These are phyloP conservation scores for Biscogniauxia sp. DNA, from an alignment of 2,329 filamentous ascomycete genomes.

Conservation along the genomic window DNA sequence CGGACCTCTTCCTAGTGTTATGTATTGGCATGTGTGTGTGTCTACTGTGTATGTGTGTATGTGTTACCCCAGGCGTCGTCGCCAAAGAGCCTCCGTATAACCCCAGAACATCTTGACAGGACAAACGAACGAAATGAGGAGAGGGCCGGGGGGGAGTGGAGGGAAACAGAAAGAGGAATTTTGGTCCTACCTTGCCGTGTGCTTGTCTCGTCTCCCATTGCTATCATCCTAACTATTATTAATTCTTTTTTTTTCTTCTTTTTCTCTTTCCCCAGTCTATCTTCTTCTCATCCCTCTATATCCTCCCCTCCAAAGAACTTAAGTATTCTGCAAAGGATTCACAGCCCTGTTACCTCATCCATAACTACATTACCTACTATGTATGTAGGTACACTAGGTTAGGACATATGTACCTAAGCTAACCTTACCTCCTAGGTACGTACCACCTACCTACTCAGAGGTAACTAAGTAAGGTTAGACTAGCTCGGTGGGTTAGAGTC, in stretches of 20 bases:
- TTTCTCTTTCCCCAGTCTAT: too few species aligned
- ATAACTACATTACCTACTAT: too few species aligned
- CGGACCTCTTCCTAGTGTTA: conserved; percentile 4
- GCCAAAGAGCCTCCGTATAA: conserved; percentile 31
- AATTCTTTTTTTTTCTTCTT: too few species aligned
- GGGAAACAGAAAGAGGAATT: neutral
- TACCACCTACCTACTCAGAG: conserved; percentile 12
- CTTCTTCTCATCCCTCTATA: too few species aligned
- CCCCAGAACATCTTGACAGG: conserved; percentile 12
- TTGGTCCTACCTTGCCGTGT: neutral
- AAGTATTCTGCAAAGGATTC: neutral
- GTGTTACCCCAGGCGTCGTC: conserved; percentile 17
- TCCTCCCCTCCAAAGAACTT: too few species aligned
- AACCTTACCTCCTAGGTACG: neutral
- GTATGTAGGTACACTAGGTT: too few species aligned
- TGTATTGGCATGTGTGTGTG: too few species aligned
- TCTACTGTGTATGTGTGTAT: too few species aligned
- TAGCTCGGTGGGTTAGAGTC: neutral
- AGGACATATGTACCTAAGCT: too few species aligned
- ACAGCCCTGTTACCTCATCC: neutral
- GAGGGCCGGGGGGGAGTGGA: too few species aligned
- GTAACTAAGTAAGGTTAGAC: conserved; percentile 9
- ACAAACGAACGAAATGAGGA: neutral
- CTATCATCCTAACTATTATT: neutral
- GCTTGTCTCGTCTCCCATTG: neutral